Evolutionary conservation across 2,329 filamentous ascomycete genomes (phyloP), one percentile per base, ranked within the genome.

Genomic region (Helotiales sp.): DNA sequence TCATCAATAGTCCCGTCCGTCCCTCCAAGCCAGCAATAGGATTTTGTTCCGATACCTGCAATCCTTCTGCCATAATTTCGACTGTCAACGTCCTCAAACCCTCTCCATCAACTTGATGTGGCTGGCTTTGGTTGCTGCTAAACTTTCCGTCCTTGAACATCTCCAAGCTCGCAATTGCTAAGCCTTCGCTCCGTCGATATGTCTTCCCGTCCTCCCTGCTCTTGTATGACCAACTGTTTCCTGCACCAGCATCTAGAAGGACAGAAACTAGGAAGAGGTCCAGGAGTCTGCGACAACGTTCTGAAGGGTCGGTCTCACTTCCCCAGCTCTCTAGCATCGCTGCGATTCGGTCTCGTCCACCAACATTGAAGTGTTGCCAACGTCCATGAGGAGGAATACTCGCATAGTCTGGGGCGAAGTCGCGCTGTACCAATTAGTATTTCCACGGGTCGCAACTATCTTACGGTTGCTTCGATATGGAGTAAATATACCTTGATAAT

Each of bases 121-220:
- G 93, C 80, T 97, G 93, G 66, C 82, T 85, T 2, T 87, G 84
- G 76, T 95, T 88, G 79, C 93, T 92, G 71, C 93, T 97, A 81
- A 98, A 98, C 37, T 93, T 77, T 37, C 96, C 96, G 15, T 87
- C 84, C 81, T 97, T 97, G 86, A 97, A 97, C 94, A 97, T 97
- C 73, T 97, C 94, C 75, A 90, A 77, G 71, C 85, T 89, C 6
- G 88, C 88, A 71, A 90, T 89, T 8, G 94, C 94, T 64, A 97
- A 85, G 8, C 94, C 94, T 79, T 97, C 96, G 69, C 93, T 97
- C 60, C 96, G 89, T 61, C 88, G 85, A 80, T 95, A 98, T 47
- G 91, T 79, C 69, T 89, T 91, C 65, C 92, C 93, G 71, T 93
- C 96, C 76, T 97, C 93, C 70, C 90, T 90, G 77, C 93, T 97